Base-by-base conservation (phyloP, 345 rosid species). In the Ceriops decandra region DNA sequence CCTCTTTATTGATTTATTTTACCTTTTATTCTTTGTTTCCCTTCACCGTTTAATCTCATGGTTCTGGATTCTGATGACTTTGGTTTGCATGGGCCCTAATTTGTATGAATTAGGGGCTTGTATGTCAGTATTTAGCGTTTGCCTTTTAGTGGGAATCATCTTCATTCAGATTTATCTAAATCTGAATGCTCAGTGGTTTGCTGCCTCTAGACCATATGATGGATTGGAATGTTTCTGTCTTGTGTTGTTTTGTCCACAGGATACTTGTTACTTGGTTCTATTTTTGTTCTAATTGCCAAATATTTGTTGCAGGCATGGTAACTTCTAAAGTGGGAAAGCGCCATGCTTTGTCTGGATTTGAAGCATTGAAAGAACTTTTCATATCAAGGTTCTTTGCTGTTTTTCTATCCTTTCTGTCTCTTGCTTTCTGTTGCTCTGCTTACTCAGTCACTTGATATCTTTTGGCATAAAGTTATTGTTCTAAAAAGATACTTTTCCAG, bases 271-370 rank as follows among this genome's bases (percentile, higher is more conserved):
- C 26, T 68, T 52, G 47, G 6, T 62, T 32, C 57, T 52, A 17
- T 27, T 28, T 28, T 11, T 63, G 16, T 56, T 30, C n/a, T 63
- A 56, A 51, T 67, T 62, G 53, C 21, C 57, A 53, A 63, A 17
- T 66, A 49, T 63, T 51, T 62, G 42, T 75, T 83, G 85, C 70
- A 93, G 98, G 97, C 75, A 83, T 91, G 92, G 90, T 91, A 60
- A 87, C 93, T 30, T 88, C 98, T 51, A 95, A 91, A 73, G 97
- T 91, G 49, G 99, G 99, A 38, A 95, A 90, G 77, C 83, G 97
- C 47, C 93, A 85, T 85, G 97, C 98, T 35, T 77, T 95, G 64
- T 87, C 81, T 11, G 97, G 98, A 35, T 91, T 91, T 79, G 97
- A 91, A 75, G 93, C 91, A 66, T 67, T 95, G 53, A 87, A 84